Conservation (phyloP, 2,329 filamentous ascomycete genomes). For the Colletotrichum sp. region DNA sequence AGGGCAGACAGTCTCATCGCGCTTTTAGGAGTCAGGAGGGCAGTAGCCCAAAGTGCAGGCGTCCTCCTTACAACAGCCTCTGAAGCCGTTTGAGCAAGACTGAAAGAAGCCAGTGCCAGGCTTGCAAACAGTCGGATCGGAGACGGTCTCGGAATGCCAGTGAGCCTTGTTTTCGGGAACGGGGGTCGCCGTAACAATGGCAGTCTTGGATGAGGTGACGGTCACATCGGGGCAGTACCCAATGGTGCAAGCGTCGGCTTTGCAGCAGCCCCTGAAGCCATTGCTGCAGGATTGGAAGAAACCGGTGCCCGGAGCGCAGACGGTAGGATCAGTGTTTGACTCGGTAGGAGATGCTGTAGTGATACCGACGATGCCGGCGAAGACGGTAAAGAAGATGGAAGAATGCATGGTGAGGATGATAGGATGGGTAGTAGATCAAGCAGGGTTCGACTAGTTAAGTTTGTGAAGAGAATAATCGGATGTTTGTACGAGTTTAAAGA, state of each 20-base stretch:
- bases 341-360: background rate
- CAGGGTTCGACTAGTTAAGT: background rate
- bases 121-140: background rate
- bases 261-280: slow-evolving; percentile 20
- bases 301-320: slow-evolving; percentile 10
- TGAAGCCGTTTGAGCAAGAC: slow-evolving; percentile 6
- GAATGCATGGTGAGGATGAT: slow-evolving; percentile 10
- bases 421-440: background rate
- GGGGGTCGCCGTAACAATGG: background rate
- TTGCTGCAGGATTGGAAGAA: slow-evolving; percentile 19
- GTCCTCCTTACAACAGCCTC: slow-evolving; percentile 10
- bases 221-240: background rate
- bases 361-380: background rate
- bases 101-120: slow-evolving; percentile 13
- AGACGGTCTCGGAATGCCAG: background rate
- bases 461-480: background rate
- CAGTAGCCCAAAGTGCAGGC: slow-evolving; percentile 7
- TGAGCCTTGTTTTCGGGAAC: background rate
- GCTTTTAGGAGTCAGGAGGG: background rate
- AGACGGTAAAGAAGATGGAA: background rate
- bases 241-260: background rate
- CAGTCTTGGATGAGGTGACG: background rate
- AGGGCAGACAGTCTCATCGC: slow-evolving; percentile 10
- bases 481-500: background rate
- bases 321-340: background rate